Conservation (phyloP, 306 rosid species). For the Malus domestica region ASM211411v1 NC_041802.1:20868501-20869000, state of each 20-base stretch:
- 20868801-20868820: too few relatives aligned
- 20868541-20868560: background rate
- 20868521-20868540: background rate
- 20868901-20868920: too few relatives aligned
- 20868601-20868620: background rate
- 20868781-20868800: too few relatives aligned
- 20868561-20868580: background rate
- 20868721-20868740: too few relatives aligned
- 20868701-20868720: too few relatives aligned
- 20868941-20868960: accelerated
- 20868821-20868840: too few relatives aligned
- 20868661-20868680: background rate
- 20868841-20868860: too few relatives aligned
- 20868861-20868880: too few relatives aligned
- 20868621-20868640: background rate
- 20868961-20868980: too few relatives aligned
- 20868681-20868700: background rate
- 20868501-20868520: background rate
- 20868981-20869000: too few relatives aligned
- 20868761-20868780: background rate
- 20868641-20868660: background rate
- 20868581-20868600: background rate
- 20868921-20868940: too few relatives aligned
- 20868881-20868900: too few relatives aligned
- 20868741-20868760: background rate